Evolutionary conservation across 345 rosid species (phyloP).

Genomic region (Diplotaxis tenuifolia): DNA sequence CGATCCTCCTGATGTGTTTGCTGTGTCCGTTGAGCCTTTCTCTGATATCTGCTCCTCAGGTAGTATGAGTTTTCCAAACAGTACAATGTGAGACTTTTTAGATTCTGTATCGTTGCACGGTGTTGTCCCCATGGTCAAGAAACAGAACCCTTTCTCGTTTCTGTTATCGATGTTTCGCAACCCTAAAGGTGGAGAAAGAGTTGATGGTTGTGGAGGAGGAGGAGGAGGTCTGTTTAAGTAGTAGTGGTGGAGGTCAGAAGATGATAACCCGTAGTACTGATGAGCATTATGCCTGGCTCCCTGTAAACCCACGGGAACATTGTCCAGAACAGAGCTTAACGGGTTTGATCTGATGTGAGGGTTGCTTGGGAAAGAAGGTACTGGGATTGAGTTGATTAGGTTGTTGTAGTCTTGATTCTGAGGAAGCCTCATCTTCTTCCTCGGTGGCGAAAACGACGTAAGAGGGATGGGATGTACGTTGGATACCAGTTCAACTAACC

Average conservation of each 20-base stretch:
- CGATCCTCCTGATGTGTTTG: slow-evolving; percentile 57
- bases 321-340: slow-evolving; percentile 63
- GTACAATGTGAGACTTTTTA: slow-evolving; percentile 61
- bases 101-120: slow-evolving; percentile 40
- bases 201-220: slow-evolving; percentile 43
- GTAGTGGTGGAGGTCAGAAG: slow-evolving; percentile 58
- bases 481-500: slow-evolving; percentile 89
- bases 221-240: slow-evolving; percentile 57
- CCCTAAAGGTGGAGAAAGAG: slow-evolving; percentile 40
- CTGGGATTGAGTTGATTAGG: slow-evolving; percentile 48
- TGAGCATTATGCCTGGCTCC: slow-evolving; percentile 99
- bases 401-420: slow-evolving; percentile 56
- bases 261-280: slow-evolving; percentile 67
- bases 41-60: slow-evolving; percentile 58
- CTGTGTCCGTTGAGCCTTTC: slow-evolving; percentile 62
- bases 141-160: slow-evolving; percentile 53
- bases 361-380: slow-evolving; percentile 66
- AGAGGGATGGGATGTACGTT: slow-evolving; percentile 69
- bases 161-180: slow-evolving; percentile 36
- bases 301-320: slow-evolving; percentile 97
- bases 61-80: slow-evolving; percentile 84
- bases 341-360: slow-evolving; percentile 58
- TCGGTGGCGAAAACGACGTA: slow-evolving; percentile 77
- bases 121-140: slow-evolving; percentile 63
- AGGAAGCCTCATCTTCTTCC: slow-evolving; percentile 79